These are phyloP conservation scores for Psidium guajava DNA, from an alignment of 345 rosid genomes.

Conservation along the genomic window DNA sequence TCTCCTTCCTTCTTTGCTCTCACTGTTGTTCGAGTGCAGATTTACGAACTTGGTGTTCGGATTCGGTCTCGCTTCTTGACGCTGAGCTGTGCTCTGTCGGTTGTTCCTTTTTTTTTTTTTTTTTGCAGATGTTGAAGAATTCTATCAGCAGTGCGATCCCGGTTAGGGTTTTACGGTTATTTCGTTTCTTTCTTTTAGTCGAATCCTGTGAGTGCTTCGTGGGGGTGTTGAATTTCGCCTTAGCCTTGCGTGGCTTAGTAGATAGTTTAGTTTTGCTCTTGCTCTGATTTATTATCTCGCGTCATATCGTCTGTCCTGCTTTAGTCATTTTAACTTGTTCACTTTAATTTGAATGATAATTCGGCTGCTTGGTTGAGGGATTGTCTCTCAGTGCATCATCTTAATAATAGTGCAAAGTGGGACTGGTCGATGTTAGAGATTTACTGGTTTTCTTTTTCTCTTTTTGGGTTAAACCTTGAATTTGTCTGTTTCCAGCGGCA, in stretches of 20 bases:
- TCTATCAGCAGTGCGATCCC: conserved; percentile 72
- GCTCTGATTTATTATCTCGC: background rate
- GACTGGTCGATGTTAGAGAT: background rate
- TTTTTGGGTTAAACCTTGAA: background rate
- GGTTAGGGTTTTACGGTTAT: conserved; percentile 36
- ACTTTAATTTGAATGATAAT: background rate
- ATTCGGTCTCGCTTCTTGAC: background rate
- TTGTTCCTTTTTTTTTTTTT: background rate
- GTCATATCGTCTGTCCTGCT: background rate
- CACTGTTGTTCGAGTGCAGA: background rate
- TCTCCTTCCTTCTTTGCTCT: background rate
- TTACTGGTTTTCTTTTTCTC: background rate
- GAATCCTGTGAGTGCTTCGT: background rate
- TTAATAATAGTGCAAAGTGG: background rate
- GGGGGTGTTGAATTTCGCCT: background rate
- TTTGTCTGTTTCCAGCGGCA: background rate
- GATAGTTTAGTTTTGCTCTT: background rate
- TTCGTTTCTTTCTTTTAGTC: background rate
- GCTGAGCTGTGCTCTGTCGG: background rate
- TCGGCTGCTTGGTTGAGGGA: background rate
- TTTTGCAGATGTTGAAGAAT: conserved; percentile 55
- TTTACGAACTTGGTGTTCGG: background rate
- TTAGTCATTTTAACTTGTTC: background rate
- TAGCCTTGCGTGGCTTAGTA: background rate
- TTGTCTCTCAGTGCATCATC: background rate